Evolutionary conservation across 208 protist genomes (phyloP), one percentile per base, ranked within the genome.

Genomic region (Blastocrithidia nonstop): DNA sequence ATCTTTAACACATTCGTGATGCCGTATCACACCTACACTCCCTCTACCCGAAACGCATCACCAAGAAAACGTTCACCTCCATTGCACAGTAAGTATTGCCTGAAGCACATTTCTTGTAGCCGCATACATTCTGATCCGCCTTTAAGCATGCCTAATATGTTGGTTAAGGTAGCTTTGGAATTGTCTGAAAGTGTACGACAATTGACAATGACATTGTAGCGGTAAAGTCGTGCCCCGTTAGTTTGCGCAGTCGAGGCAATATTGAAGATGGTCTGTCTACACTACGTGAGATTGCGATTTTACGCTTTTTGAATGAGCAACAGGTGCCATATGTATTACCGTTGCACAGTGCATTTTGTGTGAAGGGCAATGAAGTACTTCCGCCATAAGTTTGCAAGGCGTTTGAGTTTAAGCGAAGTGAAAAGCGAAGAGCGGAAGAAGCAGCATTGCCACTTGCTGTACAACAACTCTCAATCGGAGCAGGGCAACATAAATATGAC

Each of bases 81-180:
- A 61, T 71, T 0, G 62, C 61, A 1, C 44, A 58, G 33, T 44
- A 39, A 13, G 56, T 83, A 22, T 52, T 90, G n/a, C 58, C 76
- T n/a, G 56, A 57, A n/a, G 25, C 50, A 29, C 76, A 90, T 57
- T 70, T 70, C 9, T 51, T 87, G 9, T 28, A 61, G 9, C 28
- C 52, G 19, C 57, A 63, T 7, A 71, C 78, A 43, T 90, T 90
- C 62, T 90, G 81, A 77, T 28, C 46, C 40, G 76, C 81, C 35
- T 90, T 90, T 48, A 7, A 37, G 8, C 57, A 46, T 3, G 65
- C 57, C 1, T 71, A 85, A 51, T 87, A 76, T 23, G 65, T 88
- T 17, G 77, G 82, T 6, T 76, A 91, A 42, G 82, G 82, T n/a
- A 88, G 77, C 61, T 91, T 91, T 43, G 82, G 82, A 0, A 50